Conservation (phyloP, 257 asterid species). For the Ophiorrhiza pumila region DNA sequence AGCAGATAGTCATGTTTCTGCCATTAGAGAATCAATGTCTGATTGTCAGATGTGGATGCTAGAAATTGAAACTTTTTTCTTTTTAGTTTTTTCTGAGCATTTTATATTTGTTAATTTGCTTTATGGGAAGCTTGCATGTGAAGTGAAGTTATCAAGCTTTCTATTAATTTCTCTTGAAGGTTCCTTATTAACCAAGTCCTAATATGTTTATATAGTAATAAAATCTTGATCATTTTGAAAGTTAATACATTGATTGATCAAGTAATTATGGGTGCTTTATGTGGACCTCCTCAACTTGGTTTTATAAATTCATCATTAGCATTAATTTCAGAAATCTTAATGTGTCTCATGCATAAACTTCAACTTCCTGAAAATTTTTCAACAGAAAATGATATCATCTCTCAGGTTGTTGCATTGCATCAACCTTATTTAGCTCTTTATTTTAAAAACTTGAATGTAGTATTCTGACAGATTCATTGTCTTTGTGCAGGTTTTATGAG, state of each 20-base stretch:
- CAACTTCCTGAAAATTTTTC: neutral
- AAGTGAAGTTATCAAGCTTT: neutral
- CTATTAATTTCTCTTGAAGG: neutral
- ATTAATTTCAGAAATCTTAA: neutral
- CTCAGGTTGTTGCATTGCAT: neutral
- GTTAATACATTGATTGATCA: neutral
- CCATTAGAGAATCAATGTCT: neutral
- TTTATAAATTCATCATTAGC: neutral
- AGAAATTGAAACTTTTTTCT: neutral
- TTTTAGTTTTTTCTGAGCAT: neutral
- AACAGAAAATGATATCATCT: neutral
- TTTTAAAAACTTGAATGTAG: neutral
- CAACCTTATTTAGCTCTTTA: neutral
- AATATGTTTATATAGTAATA: neutral
- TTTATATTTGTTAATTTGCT: neutral
- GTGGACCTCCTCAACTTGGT: neutral
- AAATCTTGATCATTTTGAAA: neutral
- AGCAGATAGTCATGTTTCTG: neutral
- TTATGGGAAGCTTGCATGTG: neutral
- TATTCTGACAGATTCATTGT: slow-evolving; percentile 10
- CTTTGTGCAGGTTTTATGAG: slow-evolving; percentile 44
- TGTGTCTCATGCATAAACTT: neutral
- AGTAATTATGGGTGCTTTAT: neutral
- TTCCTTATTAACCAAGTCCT: neutral
- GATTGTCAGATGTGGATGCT: neutral